Evolutionary conservation across 2,329 filamentous ascomycete species (phyloP), one percentile per base, ranked within the genome.

Genomic region (Aspergillus pseudonomiae): DNA sequence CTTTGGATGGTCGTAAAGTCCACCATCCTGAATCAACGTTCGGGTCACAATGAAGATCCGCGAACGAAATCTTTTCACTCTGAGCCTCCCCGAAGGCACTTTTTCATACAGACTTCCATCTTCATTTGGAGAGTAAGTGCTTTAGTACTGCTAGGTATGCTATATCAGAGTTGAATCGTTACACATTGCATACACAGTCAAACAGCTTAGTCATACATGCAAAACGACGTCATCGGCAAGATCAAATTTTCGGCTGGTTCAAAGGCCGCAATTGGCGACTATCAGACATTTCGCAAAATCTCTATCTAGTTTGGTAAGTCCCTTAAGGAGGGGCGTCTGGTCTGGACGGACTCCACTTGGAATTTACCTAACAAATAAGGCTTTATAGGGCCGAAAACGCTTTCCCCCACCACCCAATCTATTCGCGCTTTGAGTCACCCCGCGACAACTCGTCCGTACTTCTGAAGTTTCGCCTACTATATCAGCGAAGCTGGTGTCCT

Each of bases 401-500:
- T n/a, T 24, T 32, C 45, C 45, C 50, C 59, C 50, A 48, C 59
- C 55, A 39, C 14, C 41, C 41, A 43, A 39, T 57, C 43, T 61
- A 55, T 45, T 55, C 59, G 52, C 52, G 36, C 6, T n/a, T 41
- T 41, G 9, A 30, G n/a, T 48, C 55, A 36, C 58, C 24, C 32
- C 12, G 30, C 32, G 52, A 34, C 52, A 10, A 10, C 30, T 36
- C 52, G 16, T 50, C 16, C 12, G 14, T 10, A 48, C 14, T n/a
- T n/a, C 6, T 21, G 30, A 28, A 36, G 11, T 26, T 30, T 26
- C 12, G 32, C 11, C 34, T n/a, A 36, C 12, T 55, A n/a, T 48
- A 24, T 45, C 59, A 57, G 67, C 65, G 74, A 77, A 72, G 62
- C 66, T 76, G 74, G 66, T 73, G 64, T 66, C 55, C 16, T 60